These are phyloP conservation scores for Clavispora santaluciae DNA, from an alignment of 805 yeast species.

Conservation along the genomic window DNA sequence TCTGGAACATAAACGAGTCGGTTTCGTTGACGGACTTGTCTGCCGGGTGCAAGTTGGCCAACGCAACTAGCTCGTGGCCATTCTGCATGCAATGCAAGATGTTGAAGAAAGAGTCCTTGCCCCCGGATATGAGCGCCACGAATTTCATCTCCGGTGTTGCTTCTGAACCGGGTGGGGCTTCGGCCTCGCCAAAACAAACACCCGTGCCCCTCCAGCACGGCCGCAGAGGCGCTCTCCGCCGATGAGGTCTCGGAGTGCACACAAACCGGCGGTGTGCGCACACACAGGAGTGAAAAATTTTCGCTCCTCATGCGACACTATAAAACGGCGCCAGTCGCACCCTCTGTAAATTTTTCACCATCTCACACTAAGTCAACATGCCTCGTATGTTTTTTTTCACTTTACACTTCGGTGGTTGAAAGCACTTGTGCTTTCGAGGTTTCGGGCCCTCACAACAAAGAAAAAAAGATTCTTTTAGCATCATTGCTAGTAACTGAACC, in stretches of 20 bases:
- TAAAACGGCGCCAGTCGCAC: neutral
- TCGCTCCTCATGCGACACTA: neutral
- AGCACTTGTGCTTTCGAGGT: constrained; percentile 37
- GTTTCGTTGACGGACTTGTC: constrained; percentile 48
- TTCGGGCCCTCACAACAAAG: constrained; percentile 61
- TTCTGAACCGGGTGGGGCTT: too few relatives aligned
- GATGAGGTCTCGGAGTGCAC: neutral
- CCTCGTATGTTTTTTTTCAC: constrained; percentile 49
- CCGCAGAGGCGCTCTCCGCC: too few relatives aligned
- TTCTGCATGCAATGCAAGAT: constrained; percentile 77
- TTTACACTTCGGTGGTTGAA: neutral
- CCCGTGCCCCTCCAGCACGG: neutral
- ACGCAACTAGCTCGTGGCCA: constrained; percentile 81
- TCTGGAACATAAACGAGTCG: constrained; percentile 96
- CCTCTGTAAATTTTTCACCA: neutral
- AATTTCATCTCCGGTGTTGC: constrained; percentile 60
- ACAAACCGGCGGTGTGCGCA: neutral
- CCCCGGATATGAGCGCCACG: constrained; percentile 90
- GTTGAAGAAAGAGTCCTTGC: constrained; percentile 92
- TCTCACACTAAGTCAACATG: constrained; percentile 40
- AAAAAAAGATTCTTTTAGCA: constrained; percentile 13
- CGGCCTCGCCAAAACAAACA: too few relatives aligned
- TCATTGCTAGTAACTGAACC: constrained; percentile 57
- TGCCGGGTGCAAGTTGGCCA: constrained; percentile 78
- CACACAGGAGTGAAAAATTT: neutral